These are phyloP conservation scores for Verticillium dahliae DNA, from an alignment of 2,329 filamentous ascomycete genomes.

Conservation along the genomic window DNA sequence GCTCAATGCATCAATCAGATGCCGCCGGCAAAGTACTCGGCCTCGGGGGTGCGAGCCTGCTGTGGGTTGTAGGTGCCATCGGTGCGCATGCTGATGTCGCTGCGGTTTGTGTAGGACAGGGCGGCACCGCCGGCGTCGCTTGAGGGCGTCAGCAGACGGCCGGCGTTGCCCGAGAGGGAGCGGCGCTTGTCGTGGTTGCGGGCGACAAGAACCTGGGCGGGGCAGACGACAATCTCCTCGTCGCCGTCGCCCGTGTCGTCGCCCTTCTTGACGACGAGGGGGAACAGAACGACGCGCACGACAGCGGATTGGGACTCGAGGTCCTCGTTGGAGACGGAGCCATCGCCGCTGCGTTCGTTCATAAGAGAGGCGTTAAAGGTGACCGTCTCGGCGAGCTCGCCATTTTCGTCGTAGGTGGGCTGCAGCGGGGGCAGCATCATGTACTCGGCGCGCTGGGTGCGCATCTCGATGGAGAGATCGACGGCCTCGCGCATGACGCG, in stretches of 20 bases:
- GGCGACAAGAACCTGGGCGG: constrained; percentile 85
- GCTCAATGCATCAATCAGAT: constrained; percentile 13
- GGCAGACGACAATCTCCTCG: constrained; percentile 91
- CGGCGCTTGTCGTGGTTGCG: constrained; percentile 31
- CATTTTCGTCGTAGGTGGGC: constrained; percentile 90
- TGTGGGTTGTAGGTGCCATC: constrained; percentile 6
- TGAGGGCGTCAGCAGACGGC: constrained; percentile 35
- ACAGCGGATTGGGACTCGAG: constrained; percentile 70
- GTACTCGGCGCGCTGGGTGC: constrained; percentile 91
- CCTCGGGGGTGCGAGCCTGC: constrained; percentile 13
- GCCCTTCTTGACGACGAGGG: constrained; percentile 91
- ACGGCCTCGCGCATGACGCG: constrained; percentile 87
- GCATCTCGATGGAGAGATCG: constrained; percentile 91
- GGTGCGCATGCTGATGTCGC: constrained; percentile 27
- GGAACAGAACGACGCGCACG: constrained; percentile 90
- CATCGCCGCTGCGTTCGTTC: constrained; percentile 78
- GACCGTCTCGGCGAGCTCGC: constrained; percentile 81
- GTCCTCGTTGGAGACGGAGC: constrained; percentile 59
- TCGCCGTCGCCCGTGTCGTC: constrained; percentile 82
- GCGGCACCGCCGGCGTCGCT: constrained; percentile 45
- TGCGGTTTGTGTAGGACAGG: constrained; percentile 22
- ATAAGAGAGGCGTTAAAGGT: constrained; percentile 90
- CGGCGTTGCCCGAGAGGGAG: constrained; percentile 16
- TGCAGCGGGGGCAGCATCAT: constrained; percentile 96
- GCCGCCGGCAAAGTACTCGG: constrained; percentile 24